Percentiles rank a stretch among this genome's conserved stretches.
phyloP scores from a whole-genome alignment of 345 rosid genomes.

The Pseudoturritis turrita region DNA sequence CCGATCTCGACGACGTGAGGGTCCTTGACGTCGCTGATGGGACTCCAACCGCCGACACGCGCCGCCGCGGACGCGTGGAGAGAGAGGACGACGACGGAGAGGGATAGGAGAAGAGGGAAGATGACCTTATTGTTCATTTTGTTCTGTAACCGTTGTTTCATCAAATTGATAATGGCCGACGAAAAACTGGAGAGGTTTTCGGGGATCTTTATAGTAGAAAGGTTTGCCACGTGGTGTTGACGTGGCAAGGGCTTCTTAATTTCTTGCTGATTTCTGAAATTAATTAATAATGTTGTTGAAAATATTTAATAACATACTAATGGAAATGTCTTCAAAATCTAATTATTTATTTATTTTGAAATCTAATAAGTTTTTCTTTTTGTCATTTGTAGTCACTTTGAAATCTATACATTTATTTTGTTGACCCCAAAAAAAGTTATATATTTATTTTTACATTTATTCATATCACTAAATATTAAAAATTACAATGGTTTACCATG shows the following conservation, averaged over 20 bases:
- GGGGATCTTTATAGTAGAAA: not conserved
- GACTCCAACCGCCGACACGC: slow-evolving; percentile 36
- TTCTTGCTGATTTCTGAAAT: not conserved
- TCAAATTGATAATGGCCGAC: not conserved
- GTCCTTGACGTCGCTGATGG: slow-evolving; percentile 34
- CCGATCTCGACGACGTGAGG: slow-evolving; percentile 44
- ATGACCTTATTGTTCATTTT: not conserved
- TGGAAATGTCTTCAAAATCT: no score
- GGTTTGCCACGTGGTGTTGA: not conserved
- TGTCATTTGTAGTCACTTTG: no score
- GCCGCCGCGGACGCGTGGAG: not conserved
- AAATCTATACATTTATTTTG: no score
- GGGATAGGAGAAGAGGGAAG: not conserved
- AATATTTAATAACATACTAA: no score
- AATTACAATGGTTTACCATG: not conserved
- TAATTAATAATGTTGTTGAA: no score
- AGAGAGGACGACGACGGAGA: not conserved
- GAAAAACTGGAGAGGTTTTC: not conserved
- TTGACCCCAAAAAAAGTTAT: no score
- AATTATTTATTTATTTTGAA: no score
- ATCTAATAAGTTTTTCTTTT: no score
- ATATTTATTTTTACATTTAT: no score
- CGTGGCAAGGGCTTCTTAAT: not conserved
- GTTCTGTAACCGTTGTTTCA: not conserved
- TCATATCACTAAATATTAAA: not conserved